Percentiles rank a stretch among this genome's conserved stretches.
phyloP scores from a whole-genome alignment of 2,329 filamentous ascomycete species.

The Aspergillus tanneri region DNA sequence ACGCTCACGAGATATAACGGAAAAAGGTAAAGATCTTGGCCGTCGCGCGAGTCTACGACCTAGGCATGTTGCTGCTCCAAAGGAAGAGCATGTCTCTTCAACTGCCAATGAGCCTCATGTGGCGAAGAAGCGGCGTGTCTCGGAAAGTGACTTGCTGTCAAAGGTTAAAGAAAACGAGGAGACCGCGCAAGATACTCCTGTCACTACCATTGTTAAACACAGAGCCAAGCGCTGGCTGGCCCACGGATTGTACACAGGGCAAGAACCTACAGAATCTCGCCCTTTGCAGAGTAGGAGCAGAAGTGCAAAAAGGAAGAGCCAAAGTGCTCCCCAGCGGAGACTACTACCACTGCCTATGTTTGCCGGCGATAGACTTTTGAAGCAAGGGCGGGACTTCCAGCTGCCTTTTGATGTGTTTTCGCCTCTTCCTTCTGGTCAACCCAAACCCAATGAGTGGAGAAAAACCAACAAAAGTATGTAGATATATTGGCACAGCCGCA shows the following conservation, averaged over 20 bases:
- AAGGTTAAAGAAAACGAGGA: conserved; percentile 24
- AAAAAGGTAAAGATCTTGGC: conserved; percentile 57
- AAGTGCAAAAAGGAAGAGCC: conserved; percentile 34
- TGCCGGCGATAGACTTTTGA: conserved; percentile 67
- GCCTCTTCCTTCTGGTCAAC: conserved; percentile 78
- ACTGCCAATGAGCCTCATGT: conserved; percentile 30
- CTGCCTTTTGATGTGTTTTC: conserved; percentile 88
- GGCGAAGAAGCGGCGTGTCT: conserved; percentile 46
- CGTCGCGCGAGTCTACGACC: conserved; percentile 59
- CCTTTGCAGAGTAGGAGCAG: conserved; percentile 51
- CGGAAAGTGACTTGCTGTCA: conserved; percentile 33
- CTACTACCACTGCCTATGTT: conserved; percentile 76
- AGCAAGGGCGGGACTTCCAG: conserved; percentile 77
- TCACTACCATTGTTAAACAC: conserved; percentile 20
- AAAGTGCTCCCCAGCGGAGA: conserved; percentile 35
- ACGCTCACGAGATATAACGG: conserved; percentile 56
- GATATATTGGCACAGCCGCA: not conserved
- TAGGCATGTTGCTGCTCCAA: conserved; percentile 32
- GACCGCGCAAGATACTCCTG: conserved; percentile 23
- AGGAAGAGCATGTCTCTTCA: conserved; percentile 23
- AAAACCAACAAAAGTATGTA: conserved; percentile 84
- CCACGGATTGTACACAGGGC: conserved; percentile 85
- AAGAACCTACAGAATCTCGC: conserved; percentile 55
- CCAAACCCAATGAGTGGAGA: conserved; percentile 89
- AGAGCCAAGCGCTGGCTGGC: conserved; percentile 72